These are phyloP conservation scores for Centaurea solstitialis DNA, from an alignment of 129 eudicot species.

Conservation along the genomic window DNA sequence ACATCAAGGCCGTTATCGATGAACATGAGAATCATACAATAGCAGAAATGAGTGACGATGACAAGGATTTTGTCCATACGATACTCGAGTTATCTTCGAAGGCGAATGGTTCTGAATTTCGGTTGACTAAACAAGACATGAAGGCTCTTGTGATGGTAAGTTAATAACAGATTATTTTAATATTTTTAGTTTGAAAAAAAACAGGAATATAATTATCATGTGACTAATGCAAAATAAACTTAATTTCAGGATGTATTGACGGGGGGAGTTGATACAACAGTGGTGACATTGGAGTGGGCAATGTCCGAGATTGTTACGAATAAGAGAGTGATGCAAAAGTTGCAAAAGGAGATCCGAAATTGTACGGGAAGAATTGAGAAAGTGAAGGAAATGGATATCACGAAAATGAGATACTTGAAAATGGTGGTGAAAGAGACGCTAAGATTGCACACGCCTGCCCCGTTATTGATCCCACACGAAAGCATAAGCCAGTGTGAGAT, in stretches of 20 bases:
- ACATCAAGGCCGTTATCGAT: neutral
- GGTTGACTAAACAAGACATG: constrained; percentile 10
- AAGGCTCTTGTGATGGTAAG: constrained; percentile 25
- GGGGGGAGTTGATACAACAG: constrained; percentile 37
- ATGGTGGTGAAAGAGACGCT: constrained; percentile 51
- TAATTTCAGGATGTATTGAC: constrained; percentile 34
- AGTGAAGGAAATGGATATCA: constrained; percentile 37
- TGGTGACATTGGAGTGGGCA: constrained; percentile 38
- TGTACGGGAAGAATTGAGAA: neutral
- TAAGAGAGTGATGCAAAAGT: constrained; percentile 21
- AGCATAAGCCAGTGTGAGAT: constrained; percentile 13
- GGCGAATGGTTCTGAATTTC: neutral
- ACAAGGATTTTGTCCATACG: constrained; percentile 12
- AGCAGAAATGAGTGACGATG: neutral
- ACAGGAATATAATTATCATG: neutral
- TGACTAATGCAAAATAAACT: too few relatives aligned
- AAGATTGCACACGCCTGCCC: constrained; percentile 47
- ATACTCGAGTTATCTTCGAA: constrained; percentile 3
- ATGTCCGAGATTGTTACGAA: constrained; percentile 42
- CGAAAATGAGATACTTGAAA: constrained; percentile 40
- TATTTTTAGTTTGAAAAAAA: neutral
- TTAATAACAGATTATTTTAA: neutral
- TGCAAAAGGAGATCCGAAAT: constrained; percentile 31
- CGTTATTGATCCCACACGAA: constrained; percentile 45
- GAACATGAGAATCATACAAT: neutral